These are phyloP conservation scores for Sporormia fimetaria DNA, from an alignment of 495 filamentous ascomycete species.

Conservation along the genomic window DNA sequence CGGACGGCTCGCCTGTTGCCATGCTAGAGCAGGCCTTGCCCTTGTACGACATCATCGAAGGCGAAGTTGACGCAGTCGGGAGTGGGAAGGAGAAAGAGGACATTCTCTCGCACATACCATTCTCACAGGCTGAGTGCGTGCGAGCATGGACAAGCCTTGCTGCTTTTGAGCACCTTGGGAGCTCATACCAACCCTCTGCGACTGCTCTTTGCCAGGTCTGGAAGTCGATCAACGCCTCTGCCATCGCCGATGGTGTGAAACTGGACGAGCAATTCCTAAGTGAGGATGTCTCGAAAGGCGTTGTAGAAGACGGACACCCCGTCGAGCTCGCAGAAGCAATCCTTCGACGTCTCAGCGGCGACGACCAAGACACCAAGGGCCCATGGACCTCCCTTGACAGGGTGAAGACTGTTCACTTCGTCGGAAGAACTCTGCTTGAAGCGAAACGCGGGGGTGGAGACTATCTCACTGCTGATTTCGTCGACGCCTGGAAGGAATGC, in stretches of 20 bases:
- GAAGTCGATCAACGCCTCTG: slow-evolving; percentile 25
- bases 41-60: slow-evolving; percentile 21
- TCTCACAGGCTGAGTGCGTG: slow-evolving; percentile 32
- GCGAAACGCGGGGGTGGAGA: slow-evolving; percentile 27
- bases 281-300: slow-evolving; percentile 30
- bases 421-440: slow-evolving; percentile 44
- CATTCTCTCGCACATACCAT: slow-evolving; percentile 32
- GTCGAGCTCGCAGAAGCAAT: slow-evolving; percentile 8
- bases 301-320: slow-evolving; percentile 36
- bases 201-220: slow-evolving; percentile 26
- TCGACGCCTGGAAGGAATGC: slow-evolving; percentile 45
- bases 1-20: slow-evolving; percentile 16
- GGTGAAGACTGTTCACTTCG: slow-evolving; percentile 37
- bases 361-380: slow-evolving; percentile 3
- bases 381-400: slow-evolving; percentile 40
- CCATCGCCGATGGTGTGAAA: slow-evolving; percentile 22
- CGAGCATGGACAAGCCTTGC: slow-evolving; percentile 28
- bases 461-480: slow-evolving; percentile 35
- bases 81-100: slow-evolving; percentile 22
- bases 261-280: slow-evolving; percentile 36
- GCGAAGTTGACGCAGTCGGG: slow-evolving; percentile 17
- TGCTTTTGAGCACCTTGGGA: slow-evolving; percentile 31
- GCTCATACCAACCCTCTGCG: slow-evolving; percentile 28
- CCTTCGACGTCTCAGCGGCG: slow-evolving; percentile 3
- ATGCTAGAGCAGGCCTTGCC: slow-evolving; percentile 28